A percentile compares a stretch with the other conserved stretches of the same genome.
Evolutionary conservation across 192 early-diverging fungal genomes (phyloP).

Genomic region (Martensiomyces pterosporus): DNA sequence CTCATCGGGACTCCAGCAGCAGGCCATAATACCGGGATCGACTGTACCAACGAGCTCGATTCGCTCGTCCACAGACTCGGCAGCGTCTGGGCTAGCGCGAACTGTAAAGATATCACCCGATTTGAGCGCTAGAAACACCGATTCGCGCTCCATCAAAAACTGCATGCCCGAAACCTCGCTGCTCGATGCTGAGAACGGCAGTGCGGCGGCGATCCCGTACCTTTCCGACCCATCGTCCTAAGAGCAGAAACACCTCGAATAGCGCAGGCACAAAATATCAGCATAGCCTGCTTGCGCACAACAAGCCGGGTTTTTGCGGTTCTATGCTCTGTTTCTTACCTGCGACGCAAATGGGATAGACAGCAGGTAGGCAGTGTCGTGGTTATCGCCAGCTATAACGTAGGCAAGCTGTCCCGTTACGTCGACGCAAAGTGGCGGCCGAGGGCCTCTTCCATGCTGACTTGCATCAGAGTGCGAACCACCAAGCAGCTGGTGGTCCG

Average conservation of each 20-base stretch:
- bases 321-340: too few species aligned
- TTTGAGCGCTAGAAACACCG: constrained; percentile 42
- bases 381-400: constrained; percentile 7
- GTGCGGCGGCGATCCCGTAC: not conserved
- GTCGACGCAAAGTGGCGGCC: constrained; percentile 10
- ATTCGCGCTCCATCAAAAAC: constrained; percentile 51
- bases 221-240: not conserved
- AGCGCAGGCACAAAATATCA: not conserved
- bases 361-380: constrained; percentile 5
- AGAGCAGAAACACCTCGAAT: too few species aligned
- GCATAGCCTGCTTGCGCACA: not conserved
- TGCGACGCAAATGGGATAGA: not conserved
- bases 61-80: not conserved
- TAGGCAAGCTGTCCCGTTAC: constrained; percentile 5
- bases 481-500: not conserved
- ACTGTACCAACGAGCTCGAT: constrained; percentile 30
- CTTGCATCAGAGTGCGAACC: not conserved
- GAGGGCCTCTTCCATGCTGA: not conserved
- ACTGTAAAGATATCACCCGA: constrained; percentile 52
- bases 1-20: constrained; percentile 84
- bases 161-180: constrained; percentile 25
- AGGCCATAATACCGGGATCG: constrained; percentile 23
- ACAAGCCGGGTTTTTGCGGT: not conserved
- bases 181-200: constrained; percentile 19
- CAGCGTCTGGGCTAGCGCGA: not conserved